phyloP scores from a whole-genome alignment of 2,329 filamentous ascomycete species.

The Penicillium janthinellum region DNA sequence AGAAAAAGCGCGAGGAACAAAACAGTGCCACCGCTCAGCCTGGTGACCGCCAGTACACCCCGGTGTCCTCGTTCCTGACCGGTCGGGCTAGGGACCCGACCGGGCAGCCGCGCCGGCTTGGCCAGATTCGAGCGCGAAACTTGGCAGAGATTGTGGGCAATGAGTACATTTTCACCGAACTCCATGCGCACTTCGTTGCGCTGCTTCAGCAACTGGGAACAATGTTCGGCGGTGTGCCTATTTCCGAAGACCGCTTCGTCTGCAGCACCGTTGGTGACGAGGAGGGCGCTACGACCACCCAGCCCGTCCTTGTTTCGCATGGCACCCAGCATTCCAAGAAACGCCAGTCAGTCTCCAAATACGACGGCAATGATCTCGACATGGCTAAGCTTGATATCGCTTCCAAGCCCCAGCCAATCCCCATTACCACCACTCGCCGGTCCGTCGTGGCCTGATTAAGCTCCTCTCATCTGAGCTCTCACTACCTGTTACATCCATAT shows the following conservation, averaged over 20 bases:
- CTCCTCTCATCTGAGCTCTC: conserved; percentile 1
- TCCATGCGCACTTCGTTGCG: conserved; percentile 58
- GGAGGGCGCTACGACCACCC: conserved; percentile 24
- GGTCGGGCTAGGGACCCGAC: conserved; percentile 59
- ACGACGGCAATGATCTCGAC: conserved; percentile 35
- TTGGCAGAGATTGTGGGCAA: conserved; percentile 62
- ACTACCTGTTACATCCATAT: background rate
- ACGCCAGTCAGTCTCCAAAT: conserved; percentile 23
- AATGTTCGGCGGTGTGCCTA: conserved; percentile 48
- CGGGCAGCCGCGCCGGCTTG: conserved; percentile 55
- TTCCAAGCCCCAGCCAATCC: conserved; percentile 41
- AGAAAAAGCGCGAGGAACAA: conserved; percentile 47
- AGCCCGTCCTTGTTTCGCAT: conserved; percentile 27
- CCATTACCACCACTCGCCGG: conserved; percentile 37
- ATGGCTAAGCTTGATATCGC: conserved; percentile 38
- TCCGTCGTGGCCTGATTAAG: conserved; percentile 38
- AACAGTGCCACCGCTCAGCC: conserved; percentile 29
- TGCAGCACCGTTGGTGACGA: conserved; percentile 42
- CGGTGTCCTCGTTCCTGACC: conserved; percentile 60
- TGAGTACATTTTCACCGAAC: conserved; percentile 59
- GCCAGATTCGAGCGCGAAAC: conserved; percentile 57
- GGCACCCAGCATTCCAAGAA: conserved; percentile 23
- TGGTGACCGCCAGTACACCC: conserved; percentile 51
- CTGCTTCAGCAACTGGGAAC: conserved; percentile 50
- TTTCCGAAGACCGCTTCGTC: conserved; percentile 46